Base-by-base conservation (phyloP, 192 early-diverging fungal species). In the Umbelopsis vinacea region DNA sequence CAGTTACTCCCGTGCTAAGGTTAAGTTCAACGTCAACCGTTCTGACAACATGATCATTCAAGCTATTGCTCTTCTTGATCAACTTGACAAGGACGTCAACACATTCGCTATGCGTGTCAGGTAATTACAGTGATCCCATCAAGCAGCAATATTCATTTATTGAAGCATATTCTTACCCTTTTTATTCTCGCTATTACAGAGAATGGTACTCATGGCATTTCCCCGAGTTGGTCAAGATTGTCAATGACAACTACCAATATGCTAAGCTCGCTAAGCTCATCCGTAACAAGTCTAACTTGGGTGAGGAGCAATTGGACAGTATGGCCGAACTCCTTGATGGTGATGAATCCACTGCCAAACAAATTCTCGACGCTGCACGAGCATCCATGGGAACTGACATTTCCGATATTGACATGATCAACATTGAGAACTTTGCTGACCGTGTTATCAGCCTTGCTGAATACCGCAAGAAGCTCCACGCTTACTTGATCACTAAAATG, bases 141-240 rank as follows among this genome's bases (percentile, higher is more conserved):
- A 43, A 50, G 46, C 15, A 67, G 37, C 37, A 37, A n/a, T n/a
- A n/a, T n/a, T n/a, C 37, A 29, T 37, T 2, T 7, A 21, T n/a
- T 1, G 11, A 45, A 10, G 12, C 45, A 6, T 29, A 29, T 29
- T 29, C 29, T 29, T 29, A 29, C 29, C 1, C 29, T 35, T 21
- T 1, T 6, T 66, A 35, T 7, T 66, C 21, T 10, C 66, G 57
- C 12, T 52, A 37, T 33, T 46, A 17, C 66, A 94, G 95, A 74
- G 98, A 99, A 85, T 99, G 98, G 98, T 99, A 99, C 84, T 93
- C 92, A 68, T 99, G 97, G 97, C 98, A 99, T 81, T 99, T 99
- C 88, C 98, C 98, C 38, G 97, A 99, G 87, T 83, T 99, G 66
- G 90, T 95, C 79, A 97, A 97, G 85, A 95, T 99, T 76, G 90